These are phyloP conservation scores for Neurospora sp. DNA, from an alignment of 495 filamentous ascomycete genomes.

Conservation along the genomic window DNA sequence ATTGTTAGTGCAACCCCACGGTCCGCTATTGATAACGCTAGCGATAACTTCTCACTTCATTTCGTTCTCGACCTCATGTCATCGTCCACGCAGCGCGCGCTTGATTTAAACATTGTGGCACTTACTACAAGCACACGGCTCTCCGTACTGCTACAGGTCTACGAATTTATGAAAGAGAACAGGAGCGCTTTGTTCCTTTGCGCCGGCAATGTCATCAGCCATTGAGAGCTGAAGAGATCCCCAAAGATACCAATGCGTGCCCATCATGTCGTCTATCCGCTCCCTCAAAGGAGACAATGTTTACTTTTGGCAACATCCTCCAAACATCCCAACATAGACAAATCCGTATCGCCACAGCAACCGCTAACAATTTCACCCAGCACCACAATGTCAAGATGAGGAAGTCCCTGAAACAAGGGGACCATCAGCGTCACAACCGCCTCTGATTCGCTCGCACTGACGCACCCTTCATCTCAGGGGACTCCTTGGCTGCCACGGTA, in stretches of 20 bases:
- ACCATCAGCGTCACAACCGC: not conserved
- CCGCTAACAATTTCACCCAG: not conserved
- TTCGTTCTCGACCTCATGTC: too few relatives aligned
- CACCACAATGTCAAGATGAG: not conserved
- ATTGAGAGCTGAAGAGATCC: not conserved
- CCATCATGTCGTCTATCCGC: not conserved
- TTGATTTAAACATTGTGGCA: too few relatives aligned
- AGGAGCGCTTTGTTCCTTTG: not conserved
- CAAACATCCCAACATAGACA: not conserved
- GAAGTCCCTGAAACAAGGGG: not conserved
- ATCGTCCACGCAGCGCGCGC: too few relatives aligned
- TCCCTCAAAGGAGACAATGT: not conserved
- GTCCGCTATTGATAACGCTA: not conserved
- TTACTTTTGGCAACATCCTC: not conserved
- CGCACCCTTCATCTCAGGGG: not conserved
- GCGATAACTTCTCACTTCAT: too few relatives aligned
- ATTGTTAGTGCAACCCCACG: not conserved
- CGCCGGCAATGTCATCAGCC: not conserved
- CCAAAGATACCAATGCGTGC: not conserved
- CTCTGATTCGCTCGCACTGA: not conserved
- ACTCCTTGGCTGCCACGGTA: not conserved
- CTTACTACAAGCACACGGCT: too few relatives aligned
- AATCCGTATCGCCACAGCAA: not conserved
- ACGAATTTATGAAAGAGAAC: too few relatives aligned
- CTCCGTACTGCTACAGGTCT: too few relatives aligned